phyloP scores from a whole-genome alignment of 805 yeast species.

The Metschnikowia gelsemii region DNA sequence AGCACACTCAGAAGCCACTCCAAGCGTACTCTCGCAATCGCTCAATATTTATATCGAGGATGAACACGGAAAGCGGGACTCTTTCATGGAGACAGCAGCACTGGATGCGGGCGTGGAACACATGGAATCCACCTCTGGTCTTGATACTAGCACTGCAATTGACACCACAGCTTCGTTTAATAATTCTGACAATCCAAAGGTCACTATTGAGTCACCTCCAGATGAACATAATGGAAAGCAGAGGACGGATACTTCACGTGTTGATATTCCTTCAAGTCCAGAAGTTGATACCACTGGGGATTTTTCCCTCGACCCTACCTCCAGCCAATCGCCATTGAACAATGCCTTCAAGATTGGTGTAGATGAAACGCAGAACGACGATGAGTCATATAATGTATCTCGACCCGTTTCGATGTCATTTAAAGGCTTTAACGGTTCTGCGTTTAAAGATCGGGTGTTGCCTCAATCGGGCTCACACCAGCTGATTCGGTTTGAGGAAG shows the following conservation, averaged over 20 bases:
- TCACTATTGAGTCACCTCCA: background rate
- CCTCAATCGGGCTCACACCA: constrained; percentile 39
- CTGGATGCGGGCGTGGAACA: background rate
- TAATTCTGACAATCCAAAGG: background rate
- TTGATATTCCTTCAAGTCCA: constrained; percentile 2
- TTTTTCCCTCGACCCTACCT: constrained; percentile 5
- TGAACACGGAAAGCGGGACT: background rate
- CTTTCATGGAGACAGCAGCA: background rate
- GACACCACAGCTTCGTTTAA: constrained; percentile 7
- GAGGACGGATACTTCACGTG: background rate
- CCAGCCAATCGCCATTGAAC: constrained; percentile 14
- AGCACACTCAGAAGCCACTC: background rate
- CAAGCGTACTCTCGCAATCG: constrained; percentile 1
- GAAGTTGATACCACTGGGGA: constrained; percentile 4
- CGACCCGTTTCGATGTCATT: constrained; percentile 55
- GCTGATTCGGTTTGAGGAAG: constrained; percentile 39
- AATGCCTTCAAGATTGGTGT: constrained; percentile 16
- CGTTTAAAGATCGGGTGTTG: constrained; percentile 29
- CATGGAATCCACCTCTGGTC: background rate
- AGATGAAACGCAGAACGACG: constrained; percentile 2
- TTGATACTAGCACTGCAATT: constrained; percentile 8
- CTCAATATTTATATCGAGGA: constrained; percentile 2
- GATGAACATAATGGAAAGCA: background rate
- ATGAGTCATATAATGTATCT: constrained; percentile 3
- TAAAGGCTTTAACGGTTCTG: constrained; percentile 61